Evolutionary conservation across 225 moss, liverwort and hornwort genomes (phyloP).

Genomic region (Pseudoscleropodium purum): DNA sequence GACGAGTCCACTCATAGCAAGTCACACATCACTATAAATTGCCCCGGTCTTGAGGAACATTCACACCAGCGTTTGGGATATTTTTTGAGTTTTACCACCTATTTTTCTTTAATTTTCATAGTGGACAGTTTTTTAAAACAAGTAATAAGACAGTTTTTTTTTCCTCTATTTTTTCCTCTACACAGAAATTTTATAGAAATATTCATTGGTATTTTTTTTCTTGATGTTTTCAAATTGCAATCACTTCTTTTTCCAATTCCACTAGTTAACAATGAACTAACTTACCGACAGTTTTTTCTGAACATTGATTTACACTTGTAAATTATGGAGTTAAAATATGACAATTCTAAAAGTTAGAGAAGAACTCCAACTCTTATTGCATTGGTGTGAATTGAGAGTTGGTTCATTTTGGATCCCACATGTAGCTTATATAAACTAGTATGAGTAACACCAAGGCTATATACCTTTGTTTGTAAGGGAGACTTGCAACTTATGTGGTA

Average conservation of each 20-base stretch:
- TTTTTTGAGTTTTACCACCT: background rate
- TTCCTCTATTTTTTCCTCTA: too few relatives aligned
- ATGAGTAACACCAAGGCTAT: background rate
- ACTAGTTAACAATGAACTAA: background rate
- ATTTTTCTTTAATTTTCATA: too few relatives aligned
- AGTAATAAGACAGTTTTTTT: rapidly evolving
- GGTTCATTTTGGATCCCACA: background rate
- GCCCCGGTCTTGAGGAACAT: background rate
- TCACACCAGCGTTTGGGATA: background rate
- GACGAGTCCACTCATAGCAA: background rate
- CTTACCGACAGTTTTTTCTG: rapidly evolving
- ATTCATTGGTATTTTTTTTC: too few relatives aligned
- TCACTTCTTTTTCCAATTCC: background rate
- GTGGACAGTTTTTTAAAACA: too few relatives aligned
- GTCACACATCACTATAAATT: background rate
- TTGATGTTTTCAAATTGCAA: background rate
- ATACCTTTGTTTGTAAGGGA: background rate
- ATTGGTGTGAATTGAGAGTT: background rate
- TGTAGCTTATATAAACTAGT: background rate
- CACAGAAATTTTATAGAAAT: too few relatives aligned
- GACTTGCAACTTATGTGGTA: background rate
- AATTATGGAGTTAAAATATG: background rate
- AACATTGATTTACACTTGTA: background rate
- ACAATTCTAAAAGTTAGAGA: background rate
- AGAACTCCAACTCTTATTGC: background rate